Evolutionary conservation across 306 rosid genomes (phyloP), one percentile per base, ranked within the genome.

Genomic region (Biancaea sappan): DNA sequence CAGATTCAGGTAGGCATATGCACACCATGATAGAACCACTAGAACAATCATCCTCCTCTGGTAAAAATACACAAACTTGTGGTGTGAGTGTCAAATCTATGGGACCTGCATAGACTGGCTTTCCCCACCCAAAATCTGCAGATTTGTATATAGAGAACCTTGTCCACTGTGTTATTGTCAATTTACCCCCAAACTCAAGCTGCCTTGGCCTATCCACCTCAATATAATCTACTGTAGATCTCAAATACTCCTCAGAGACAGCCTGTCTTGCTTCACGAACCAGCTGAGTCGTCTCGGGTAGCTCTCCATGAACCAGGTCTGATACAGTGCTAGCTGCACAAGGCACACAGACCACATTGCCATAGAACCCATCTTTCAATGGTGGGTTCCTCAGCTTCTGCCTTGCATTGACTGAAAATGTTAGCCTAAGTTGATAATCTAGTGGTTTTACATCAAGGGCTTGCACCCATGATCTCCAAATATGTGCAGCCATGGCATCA

Each of bases 91-190:
- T 90, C 54, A 94, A 81, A 75, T 94, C 92, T 6, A 92, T 85
- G 32, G 99, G 97, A 48, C 99, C 99, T 8, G 96, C 98, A 86
- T 90, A 92, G 0, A 83, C 26, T 21, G 98, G 98, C 46, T 63
- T 84, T 15, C 97, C 99, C 96, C 96, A 90, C 18, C 99, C 99
- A 79, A 94, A 92, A 65, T 94, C 98, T 6, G 93, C 88, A 75
- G 78, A 75, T 62, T 84, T 89, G 40, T 92, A 94, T 0, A 94
- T 85, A 6, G 96, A 85, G 66, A 94, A 92, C 62, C 99, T 82
- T 2, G 98, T 92, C 99, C 98, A 94, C 38, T 94, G 99, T 16
- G 97, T 94, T 65, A 92, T 86, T 14, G 96, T 88, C 68, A 94
- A 50, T 66, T 92, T 94, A 0, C 97, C 97, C 2, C 91, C 99